Conservation (phyloP, 768 basidiomycete genomes). For the Auricularia heimuer region DNA sequence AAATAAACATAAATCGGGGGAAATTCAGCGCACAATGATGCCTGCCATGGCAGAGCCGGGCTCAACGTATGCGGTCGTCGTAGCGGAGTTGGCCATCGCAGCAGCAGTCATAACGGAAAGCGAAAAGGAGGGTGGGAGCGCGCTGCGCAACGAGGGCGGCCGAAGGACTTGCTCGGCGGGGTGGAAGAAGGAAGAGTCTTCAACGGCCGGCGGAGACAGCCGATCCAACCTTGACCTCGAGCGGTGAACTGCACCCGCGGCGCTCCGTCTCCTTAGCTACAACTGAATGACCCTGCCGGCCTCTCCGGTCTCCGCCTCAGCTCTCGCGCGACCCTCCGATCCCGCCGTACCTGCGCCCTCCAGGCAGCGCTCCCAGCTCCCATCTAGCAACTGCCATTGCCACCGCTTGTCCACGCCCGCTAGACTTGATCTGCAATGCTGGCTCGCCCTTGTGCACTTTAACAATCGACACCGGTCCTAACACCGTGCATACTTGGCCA, state of each 20-base stretch:
- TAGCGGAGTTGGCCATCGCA: neutral
- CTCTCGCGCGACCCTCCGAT: too few species aligned
- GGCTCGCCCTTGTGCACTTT: too few species aligned
- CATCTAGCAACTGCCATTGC: too few species aligned
- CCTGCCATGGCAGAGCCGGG: neutral
- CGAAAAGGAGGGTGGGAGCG: neutral
- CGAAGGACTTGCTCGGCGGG: neutral
- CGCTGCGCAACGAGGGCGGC: slow-evolving; percentile 1
- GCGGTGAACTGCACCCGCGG: neutral
- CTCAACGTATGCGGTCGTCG: neutral
- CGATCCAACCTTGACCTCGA: neutral
- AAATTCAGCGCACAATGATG: neutral
- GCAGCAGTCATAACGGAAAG: neutral
- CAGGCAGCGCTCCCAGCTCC: too few species aligned
- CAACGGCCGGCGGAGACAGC: neutral
- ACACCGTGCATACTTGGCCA: too few species aligned
- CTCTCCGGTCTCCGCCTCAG: too few species aligned
- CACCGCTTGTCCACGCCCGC: too few species aligned
- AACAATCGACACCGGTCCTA: too few species aligned
- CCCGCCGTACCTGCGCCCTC: too few species aligned
- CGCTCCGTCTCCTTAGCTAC: too few species aligned
- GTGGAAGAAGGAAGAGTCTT: neutral
- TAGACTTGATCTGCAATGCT: too few species aligned
- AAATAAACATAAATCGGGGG: neutral
- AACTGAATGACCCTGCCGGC: too few species aligned